Evolutionary conservation across 2,329 filamentous ascomycete species (phyloP).

Genomic region (Ascochyta koolunga): DNA sequence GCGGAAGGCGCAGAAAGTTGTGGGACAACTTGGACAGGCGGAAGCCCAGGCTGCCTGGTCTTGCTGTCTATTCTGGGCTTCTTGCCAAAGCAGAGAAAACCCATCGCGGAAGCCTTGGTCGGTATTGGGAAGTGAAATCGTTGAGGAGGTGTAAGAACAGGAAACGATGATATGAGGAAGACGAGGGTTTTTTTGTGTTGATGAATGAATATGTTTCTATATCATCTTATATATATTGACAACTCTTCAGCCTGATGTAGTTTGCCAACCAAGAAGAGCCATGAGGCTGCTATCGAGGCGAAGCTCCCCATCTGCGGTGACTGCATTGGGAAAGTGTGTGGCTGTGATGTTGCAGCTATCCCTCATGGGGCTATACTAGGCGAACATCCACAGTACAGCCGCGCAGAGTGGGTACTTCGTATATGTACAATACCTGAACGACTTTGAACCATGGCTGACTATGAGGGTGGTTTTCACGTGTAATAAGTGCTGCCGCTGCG

Average conservation of each 20-base stretch:
- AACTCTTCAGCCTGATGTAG: not conserved
- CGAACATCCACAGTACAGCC: slow-evolving; percentile 6
- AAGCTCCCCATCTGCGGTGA: slow-evolving; percentile 8
- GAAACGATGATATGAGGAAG: not conserved
- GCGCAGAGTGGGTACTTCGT: not conserved
- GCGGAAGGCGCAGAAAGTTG: not conserved
- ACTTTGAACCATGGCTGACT: not conserved
- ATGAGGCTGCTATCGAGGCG: slow-evolving; percentile 6
- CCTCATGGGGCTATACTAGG: slow-evolving; percentile 5
- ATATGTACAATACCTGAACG: not conserved
- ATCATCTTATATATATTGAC: not conserved
- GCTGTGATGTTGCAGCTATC: slow-evolving; percentile 9
- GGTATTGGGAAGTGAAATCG: not conserved
- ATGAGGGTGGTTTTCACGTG: not conserved
- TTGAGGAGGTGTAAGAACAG: not conserved
- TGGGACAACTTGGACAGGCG: not conserved
- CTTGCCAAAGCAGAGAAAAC: slow-evolving; percentile 8
- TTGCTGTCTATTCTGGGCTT: not conserved
- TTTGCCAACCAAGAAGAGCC: not conserved
- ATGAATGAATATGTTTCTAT: not conserved
- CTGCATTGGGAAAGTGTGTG: slow-evolving; percentile 7
- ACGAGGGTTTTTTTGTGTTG: not conserved
- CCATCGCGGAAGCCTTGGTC: not conserved
- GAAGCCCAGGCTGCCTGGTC: not conserved
- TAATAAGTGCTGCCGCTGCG: too few species aligned